Percentiles rank a stretch among this genome's conserved stretches.
Evolutionary conservation across 345 rosid genomes (phyloP).

Genomic region (Laguncularia racemosa): DNA sequence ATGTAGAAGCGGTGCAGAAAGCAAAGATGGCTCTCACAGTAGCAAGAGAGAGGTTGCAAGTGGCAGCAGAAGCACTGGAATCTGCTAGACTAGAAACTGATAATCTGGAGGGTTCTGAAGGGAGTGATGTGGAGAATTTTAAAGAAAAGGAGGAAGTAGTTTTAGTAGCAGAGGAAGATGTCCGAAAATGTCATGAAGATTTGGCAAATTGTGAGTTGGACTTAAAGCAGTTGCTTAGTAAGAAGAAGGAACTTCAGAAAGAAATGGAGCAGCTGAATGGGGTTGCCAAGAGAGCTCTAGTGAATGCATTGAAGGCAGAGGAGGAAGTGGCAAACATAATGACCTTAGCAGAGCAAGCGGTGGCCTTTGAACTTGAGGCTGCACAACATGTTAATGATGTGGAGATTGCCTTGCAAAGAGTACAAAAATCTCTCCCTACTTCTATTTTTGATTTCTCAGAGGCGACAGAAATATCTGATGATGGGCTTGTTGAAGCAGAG

Average conservation of each 20-base stretch:
- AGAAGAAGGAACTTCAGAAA: slow-evolving; percentile 67
- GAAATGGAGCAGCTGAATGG: slow-evolving; percentile 66
- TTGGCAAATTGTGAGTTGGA: slow-evolving; percentile 52
- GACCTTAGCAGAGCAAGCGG: slow-evolving; percentile 95
- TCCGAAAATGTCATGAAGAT: slow-evolving; percentile 45
- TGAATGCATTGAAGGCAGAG: slow-evolving; percentile 69
- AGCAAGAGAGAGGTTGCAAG: slow-evolving; percentile 73
- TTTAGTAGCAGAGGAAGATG: slow-evolving; percentile 50
- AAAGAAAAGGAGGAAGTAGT: slow-evolving; percentile 29
- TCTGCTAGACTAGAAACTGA: slow-evolving; percentile 21
- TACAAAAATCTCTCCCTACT: slow-evolving; percentile 50
- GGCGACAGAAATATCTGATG: slow-evolving; percentile 27
- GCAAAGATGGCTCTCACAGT: slow-evolving; percentile 81
- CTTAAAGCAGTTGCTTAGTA: slow-evolving; percentile 42
- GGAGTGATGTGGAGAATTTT: slow-evolving; percentile 20
- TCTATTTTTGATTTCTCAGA: slow-evolving; percentile 40
- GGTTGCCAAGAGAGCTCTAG: slow-evolving; percentile 59
- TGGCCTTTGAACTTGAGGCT: slow-evolving; percentile 87
- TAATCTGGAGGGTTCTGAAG: slow-evolving; percentile 24
- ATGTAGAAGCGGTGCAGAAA: slow-evolving; percentile 66
- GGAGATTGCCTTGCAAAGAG: slow-evolving; percentile 70
- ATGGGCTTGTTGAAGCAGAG: slow-evolving; percentile 39
- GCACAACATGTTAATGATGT: slow-evolving; percentile 60
- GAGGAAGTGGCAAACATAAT: slow-evolving; percentile 93
- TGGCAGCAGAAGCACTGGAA: slow-evolving; percentile 51